Evolutionary conservation across 2,329 filamentous ascomycete species (phyloP).

Genomic region (Fusarium pilosicola): DNA sequence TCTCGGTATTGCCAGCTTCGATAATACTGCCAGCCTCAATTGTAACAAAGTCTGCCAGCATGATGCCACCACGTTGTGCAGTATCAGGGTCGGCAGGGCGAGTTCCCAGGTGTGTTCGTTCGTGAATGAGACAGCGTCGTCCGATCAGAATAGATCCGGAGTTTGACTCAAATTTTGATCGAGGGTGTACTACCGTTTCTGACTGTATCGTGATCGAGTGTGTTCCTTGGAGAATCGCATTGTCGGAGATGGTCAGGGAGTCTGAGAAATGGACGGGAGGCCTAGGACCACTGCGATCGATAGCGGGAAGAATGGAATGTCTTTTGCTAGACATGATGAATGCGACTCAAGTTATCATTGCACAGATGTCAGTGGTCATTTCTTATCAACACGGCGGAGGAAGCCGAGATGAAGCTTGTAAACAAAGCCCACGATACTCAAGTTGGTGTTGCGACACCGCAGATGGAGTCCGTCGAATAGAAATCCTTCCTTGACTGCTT

Average conservation of each 20-base stretch:
- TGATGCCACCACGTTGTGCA: slow-evolving; percentile 58
- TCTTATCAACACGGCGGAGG: background rate
- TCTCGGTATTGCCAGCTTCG: slow-evolving; percentile 70
- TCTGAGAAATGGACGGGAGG: slow-evolving; percentile 71
- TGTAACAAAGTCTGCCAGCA: slow-evolving; percentile 68
- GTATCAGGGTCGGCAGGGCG: slow-evolving; percentile 42
- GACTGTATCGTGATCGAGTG: slow-evolving; percentile 82
- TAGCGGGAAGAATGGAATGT: slow-evolving; percentile 65
- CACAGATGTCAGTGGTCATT: slow-evolving; percentile 18
- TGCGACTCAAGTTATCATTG: slow-evolving; percentile 11
- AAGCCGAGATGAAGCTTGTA: slow-evolving; percentile 14
- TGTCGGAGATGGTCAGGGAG: slow-evolving; percentile 69
- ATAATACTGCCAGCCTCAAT: slow-evolving; percentile 69
- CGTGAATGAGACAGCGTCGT: slow-evolving; percentile 82
- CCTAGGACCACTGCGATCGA: slow-evolving; percentile 64
- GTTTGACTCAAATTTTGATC: slow-evolving; percentile 80
- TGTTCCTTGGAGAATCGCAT: slow-evolving; percentile 72
- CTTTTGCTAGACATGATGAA: slow-evolving; percentile 59
- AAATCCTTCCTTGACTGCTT: slow-evolving; percentile 16
- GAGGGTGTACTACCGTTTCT: slow-evolving; percentile 86
- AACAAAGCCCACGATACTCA: slow-evolving; percentile 2
- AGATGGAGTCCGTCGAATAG: slow-evolving; percentile 23
- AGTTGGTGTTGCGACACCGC: slow-evolving; percentile 30
- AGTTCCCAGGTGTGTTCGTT: slow-evolving; percentile 69
- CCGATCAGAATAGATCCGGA: slow-evolving; percentile 84